Base-by-base conservation (phyloP, 768 basidiomycete genomes). In the Suillus clintonianus region DNA sequence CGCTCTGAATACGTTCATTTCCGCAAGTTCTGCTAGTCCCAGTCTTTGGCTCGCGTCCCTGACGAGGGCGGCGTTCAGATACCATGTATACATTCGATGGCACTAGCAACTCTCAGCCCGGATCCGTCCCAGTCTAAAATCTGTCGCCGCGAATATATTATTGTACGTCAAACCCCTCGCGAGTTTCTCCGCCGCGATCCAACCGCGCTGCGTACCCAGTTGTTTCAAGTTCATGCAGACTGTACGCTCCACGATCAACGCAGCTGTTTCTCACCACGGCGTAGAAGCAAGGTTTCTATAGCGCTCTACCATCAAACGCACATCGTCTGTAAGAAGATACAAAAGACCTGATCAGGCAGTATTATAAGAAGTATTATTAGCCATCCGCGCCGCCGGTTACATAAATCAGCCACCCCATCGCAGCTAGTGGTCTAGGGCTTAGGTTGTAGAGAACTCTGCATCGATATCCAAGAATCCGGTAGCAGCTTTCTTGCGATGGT, bases 221-320 rank as follows among this genome's bases (percentile, higher is more conserved):
- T 2, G 27, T 27, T 27, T 27, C 2, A 27, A 27, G 27, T 27
- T 27, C 27, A 27, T 27, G 27, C 27, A 27, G 27, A 27, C 27
- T 27, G 27, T 27, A 27, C 27, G 27, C 27, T 11, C 19, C n/a
- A 45, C 47, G 15, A 22, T 47, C 47, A 48, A 48, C 42, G 32
- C 56, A 13, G 41, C 64, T 55, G 2, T 60, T 36, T 42, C 43
- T 60, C 63, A 60, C 65, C 63, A 62, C 47, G 39, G 15, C 32
- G 30, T 9, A 91, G 89, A 80, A 82, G 14, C 78, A 83, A 59
- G 89, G 87, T 15, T 90, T 91, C 74, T 91, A 85, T 74, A 91
- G 88, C 71, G 82, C 86, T 2, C 73, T 89, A 53, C 88, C 66
- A 89, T 91, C 27, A 27, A 27, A 27, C 27, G 27, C 27, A 27